phyloP scores from a whole-genome alignment of 495 filamentous ascomycete species.

The Tirmania nivea region DNA sequence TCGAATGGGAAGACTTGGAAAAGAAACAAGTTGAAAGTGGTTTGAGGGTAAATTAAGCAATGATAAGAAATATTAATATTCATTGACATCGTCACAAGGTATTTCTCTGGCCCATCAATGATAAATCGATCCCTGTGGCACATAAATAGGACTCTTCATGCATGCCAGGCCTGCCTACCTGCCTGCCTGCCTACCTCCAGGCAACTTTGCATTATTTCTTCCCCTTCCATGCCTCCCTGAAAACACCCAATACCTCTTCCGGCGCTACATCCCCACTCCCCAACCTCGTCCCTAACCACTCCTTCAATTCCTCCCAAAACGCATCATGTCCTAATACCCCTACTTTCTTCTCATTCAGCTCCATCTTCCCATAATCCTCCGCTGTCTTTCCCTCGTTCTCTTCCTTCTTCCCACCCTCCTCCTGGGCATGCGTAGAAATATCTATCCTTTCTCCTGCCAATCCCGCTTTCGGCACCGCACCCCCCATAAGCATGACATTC shows the following conservation, averaged over 20 bases:
- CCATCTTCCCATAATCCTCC: constrained; percentile 29
- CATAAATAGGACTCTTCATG: background rate
- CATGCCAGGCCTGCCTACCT: background rate
- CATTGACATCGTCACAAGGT: background rate
- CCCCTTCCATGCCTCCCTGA: constrained; percentile 44
- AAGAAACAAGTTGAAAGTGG: too few relatives aligned
- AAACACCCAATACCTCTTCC: constrained; percentile 38
- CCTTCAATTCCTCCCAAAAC: constrained; percentile 78
- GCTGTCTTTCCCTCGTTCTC: constrained; percentile 22
- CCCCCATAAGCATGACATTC: constrained; percentile 68
- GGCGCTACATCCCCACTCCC: constrained; percentile 38
- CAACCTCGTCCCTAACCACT: constrained; percentile 55
- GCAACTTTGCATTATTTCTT: constrained; percentile 7
- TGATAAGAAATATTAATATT: background rate
- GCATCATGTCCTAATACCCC: constrained; percentile 42
- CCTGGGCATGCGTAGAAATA: constrained; percentile 15
- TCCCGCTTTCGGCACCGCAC: constrained; percentile 22
- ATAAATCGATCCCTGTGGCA: background rate
- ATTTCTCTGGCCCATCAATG: background rate
- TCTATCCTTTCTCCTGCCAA: constrained; percentile 20
- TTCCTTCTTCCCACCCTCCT: constrained; percentile 4
- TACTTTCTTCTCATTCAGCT: constrained; percentile 27
- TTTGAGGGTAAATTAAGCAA: background rate
- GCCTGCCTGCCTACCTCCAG: background rate
- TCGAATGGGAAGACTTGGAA: too few relatives aligned